A percentile compares a stretch with the other conserved stretches of the same genome.
These are phyloP conservation scores for Leccinellum rugosiceps DNA, from an alignment of 768 basidiomycete genomes.

Conservation along the genomic window DNA sequence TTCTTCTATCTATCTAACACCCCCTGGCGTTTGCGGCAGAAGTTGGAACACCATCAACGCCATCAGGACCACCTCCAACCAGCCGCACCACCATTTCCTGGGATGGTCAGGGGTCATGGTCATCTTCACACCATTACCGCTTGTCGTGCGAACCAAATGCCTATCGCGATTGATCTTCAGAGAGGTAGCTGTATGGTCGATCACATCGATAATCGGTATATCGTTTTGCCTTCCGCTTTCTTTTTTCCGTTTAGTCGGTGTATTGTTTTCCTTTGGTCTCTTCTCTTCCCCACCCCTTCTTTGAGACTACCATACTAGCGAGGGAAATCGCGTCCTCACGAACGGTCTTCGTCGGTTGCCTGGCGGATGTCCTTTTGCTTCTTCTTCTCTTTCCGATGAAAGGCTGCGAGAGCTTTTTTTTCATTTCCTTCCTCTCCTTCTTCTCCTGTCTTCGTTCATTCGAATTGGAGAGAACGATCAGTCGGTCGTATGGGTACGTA, in stretches of 20 bases:
- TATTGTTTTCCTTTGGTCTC: not conserved
- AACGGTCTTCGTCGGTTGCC: not conserved
- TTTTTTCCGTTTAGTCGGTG: not conserved
- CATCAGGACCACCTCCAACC: not conserved
- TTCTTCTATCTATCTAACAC: not conserved
- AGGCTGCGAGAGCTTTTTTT: not conserved
- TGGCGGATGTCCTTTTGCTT: not conserved
- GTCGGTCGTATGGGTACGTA: not conserved
- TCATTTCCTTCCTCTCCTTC: not conserved
- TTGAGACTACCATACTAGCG: not conserved
- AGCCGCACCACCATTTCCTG: not conserved
- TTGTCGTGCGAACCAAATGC: conserved; percentile 10
- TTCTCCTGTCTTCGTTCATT: not conserved
- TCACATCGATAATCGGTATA: conserved; percentile 18
- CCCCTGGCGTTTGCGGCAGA: not conserved
- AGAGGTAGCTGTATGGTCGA: not conserved
- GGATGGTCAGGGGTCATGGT: not conserved
- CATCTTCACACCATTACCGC: not conserved
- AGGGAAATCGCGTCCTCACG: not conserved
- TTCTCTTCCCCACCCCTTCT: not conserved
- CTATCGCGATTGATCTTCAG: conserved; percentile 25
- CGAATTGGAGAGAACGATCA: not conserved
- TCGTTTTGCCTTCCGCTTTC: not conserved
- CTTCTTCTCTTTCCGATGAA: conserved; percentile 1
- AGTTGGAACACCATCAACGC: not conserved